These are phyloP conservation scores for Bertia moriformis DNA, from an alignment of 2,329 filamentous ascomycete species.

Conservation along the genomic window DNA sequence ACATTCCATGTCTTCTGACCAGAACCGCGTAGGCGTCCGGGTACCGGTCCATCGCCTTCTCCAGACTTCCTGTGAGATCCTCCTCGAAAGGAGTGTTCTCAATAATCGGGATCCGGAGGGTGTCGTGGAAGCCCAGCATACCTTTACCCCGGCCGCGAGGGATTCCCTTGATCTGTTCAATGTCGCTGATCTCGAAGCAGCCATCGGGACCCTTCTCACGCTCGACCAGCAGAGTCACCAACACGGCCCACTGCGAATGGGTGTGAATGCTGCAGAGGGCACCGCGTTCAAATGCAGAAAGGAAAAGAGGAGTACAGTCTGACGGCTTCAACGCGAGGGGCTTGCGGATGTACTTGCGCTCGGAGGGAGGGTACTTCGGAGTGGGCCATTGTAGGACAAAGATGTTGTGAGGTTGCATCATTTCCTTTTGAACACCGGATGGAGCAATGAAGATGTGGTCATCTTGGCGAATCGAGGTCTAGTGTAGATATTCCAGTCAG, in stretches of 20 bases:
- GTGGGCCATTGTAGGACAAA: conserved; percentile 73
- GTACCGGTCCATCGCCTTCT: conserved; percentile 1
- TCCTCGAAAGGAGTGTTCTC: conserved; percentile 1
- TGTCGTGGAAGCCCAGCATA: neutral
- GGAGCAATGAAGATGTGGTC: conserved; percentile 90
- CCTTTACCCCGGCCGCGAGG: conserved; percentile 35
- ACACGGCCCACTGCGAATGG: conserved; percentile 95
- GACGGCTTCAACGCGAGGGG: conserved; percentile 71
- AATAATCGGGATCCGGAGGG: neutral
- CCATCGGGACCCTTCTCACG: conserved; percentile 21
- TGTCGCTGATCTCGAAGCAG: conserved; percentile 86
- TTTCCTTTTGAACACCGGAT: conserved; percentile 92
- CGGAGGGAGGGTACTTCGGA: conserved; percentile 38
- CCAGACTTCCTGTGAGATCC: neutral
- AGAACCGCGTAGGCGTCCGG: neutral
- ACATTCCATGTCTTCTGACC: conserved; percentile 1
- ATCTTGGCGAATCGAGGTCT: conserved; percentile 32
- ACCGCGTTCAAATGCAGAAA: conserved; percentile 75
- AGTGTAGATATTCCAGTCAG: conserved; percentile 6
- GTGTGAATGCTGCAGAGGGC: conserved; percentile 96
- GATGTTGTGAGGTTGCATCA: conserved; percentile 82
- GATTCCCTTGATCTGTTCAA: conserved; percentile 92
- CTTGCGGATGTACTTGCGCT: conserved; percentile 59
- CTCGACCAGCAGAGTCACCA: conserved; percentile 84
- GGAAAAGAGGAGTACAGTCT: conserved; percentile 91